phyloP scores from a whole-genome alignment of 2,329 filamentous ascomycete genomes.

The Aureobasidium leucospermi region DNA sequence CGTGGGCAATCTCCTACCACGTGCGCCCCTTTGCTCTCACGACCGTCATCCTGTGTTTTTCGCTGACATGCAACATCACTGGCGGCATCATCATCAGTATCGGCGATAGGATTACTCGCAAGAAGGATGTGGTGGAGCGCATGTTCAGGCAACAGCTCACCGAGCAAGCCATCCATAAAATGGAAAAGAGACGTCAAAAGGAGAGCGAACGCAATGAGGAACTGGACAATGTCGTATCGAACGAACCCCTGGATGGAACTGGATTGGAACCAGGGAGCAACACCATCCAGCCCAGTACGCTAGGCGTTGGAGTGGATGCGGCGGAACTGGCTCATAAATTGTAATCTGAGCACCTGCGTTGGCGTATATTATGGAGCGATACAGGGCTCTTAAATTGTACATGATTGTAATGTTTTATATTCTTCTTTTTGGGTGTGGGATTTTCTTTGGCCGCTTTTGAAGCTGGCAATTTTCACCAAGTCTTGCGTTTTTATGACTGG shows the following conservation, averaged over 20 bases:
- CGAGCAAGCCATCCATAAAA: constrained; percentile 52
- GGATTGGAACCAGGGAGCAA: not conserved
- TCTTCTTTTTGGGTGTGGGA: not conserved
- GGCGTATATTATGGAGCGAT: too few species aligned
- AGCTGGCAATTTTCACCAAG: too few species aligned
- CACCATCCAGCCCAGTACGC: not conserved
- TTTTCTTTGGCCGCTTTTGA: too few species aligned
- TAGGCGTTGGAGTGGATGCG: not conserved
- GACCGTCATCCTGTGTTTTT: constrained; percentile 72
- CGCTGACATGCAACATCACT: constrained; percentile 68
- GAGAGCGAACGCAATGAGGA: constrained; percentile 12
- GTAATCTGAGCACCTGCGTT: not conserved
- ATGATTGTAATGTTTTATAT: constrained; percentile 9
- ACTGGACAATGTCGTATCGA: not conserved
- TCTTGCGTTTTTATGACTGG: too few species aligned
- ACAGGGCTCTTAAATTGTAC: not conserved
- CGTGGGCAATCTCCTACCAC: constrained; percentile 70
- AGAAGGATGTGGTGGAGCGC: constrained; percentile 76
- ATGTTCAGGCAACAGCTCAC: constrained; percentile 73
- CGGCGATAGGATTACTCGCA: constrained; percentile 68
- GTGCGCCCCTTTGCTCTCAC: constrained; percentile 64
- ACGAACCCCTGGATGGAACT: not conserved
- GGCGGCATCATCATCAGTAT: constrained; percentile 70
- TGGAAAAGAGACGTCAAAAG: constrained; percentile 33
- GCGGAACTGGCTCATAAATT: not conserved